Evolutionary conservation across 108 stramenopile genomes (phyloP).

Genomic region (Skeletonema tropicum): DNA sequence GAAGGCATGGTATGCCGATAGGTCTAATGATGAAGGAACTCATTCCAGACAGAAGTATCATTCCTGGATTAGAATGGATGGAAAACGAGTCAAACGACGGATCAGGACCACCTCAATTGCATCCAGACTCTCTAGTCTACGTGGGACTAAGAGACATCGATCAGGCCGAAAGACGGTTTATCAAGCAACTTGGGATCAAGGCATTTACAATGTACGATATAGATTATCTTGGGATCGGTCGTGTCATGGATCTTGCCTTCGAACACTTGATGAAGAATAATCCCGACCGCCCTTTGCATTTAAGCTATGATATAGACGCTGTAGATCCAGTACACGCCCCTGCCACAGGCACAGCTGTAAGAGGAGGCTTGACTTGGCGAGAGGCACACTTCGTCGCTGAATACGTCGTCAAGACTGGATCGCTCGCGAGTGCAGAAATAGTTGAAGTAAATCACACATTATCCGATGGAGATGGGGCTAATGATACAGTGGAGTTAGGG

Average conservation of each 20-base stretch:
- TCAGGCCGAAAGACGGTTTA: slow-evolving; percentile 79
- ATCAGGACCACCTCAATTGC: slow-evolving; percentile 46
- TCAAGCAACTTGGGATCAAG: slow-evolving; percentile 81
- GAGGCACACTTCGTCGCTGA: slow-evolving; percentile 98
- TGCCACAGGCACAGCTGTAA: slow-evolving; percentile 96
- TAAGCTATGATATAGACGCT: slow-evolving; percentile 98
- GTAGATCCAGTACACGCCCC: slow-evolving; percentile 97
- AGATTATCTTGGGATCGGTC: slow-evolving; percentile 95
- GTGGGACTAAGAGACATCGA: slow-evolving; percentile 98
- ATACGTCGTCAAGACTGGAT: slow-evolving; percentile 83
- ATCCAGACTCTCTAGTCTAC: slow-evolving; percentile 91
- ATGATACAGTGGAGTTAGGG: slow-evolving; percentile 85
- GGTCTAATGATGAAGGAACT: slow-evolving; percentile 90
- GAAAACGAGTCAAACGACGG: slow-evolving; percentile 27
- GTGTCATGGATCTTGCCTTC: slow-evolving; percentile 93
- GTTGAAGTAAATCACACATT: slow-evolving; percentile 97
- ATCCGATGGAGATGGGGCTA: slow-evolving; percentile 74
- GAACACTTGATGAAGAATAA: slow-evolving; percentile 81
- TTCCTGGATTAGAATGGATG: slow-evolving; percentile 94
- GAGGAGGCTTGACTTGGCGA: slow-evolving; percentile 97
- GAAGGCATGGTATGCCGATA: slow-evolving; percentile 96
- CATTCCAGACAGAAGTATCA: slow-evolving; percentile 64
- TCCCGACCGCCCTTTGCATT: slow-evolving; percentile 81
- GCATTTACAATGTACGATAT: slow-evolving; percentile 97
- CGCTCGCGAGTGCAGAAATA: slow-evolving; percentile 95